Conservation (phyloP, 331 rosid species). For the Acacia pycnantha region DNA sequence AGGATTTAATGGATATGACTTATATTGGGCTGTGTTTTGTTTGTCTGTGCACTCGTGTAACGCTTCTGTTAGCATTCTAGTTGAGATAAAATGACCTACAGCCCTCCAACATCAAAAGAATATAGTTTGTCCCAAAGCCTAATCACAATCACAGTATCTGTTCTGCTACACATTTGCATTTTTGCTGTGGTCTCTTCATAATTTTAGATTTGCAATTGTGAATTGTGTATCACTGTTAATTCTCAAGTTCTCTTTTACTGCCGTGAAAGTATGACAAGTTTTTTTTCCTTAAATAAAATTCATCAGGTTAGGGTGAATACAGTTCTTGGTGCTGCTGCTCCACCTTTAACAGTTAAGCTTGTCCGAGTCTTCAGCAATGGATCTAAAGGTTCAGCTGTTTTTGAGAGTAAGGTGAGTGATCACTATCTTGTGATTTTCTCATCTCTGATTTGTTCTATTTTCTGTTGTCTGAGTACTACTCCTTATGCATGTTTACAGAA, state of each 20-base stretch:
- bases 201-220: background rate
- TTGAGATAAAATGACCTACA: conserved; percentile 1
- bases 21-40: background rate
- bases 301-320: conserved; percentile 84
- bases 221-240: background rate
- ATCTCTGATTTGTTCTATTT: conserved; percentile 15
- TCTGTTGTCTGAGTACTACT: conserved; percentile 17
- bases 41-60: background rate
- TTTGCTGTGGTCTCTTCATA: background rate
- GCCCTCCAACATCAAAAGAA: background rate
- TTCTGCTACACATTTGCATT: background rate
- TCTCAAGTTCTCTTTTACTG: background rate
- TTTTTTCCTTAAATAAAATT: conserved; percentile 21
- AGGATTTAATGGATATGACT: background rate
- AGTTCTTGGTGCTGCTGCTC: conserved; percentile 88
- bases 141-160: background rate
- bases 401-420: conserved; percentile 59
- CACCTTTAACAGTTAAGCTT: conserved; percentile 80
- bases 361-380: conserved; percentile 58
- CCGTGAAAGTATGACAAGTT: conserved; percentile 22
- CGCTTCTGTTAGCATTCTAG: background rate
- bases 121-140: conserved; percentile 5
- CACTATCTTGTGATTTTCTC: conserved; percentile 3
- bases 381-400: conserved; percentile 61
- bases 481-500: conserved; percentile 47